Conservation (phyloP, 192 early-diverging fungal species). For the Podila epicladia region DNA sequence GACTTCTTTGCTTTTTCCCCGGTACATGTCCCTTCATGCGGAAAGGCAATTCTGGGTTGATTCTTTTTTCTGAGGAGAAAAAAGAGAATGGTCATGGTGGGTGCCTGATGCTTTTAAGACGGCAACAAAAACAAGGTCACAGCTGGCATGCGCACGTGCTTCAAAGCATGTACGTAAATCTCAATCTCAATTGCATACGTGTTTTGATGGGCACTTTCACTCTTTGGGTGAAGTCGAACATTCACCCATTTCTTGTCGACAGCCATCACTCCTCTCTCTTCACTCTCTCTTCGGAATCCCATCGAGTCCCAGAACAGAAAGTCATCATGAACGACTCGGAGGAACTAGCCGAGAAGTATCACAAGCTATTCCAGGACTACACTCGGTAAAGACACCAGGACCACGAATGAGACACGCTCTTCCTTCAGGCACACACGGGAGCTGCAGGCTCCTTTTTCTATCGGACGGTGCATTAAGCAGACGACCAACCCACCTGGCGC, state of each 20-base stretch:
- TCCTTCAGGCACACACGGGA: too few relatives aligned
- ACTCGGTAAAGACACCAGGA: slow-evolving; percentile 49
- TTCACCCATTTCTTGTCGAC: too few relatives aligned
- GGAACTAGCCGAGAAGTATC: slow-evolving; percentile 65
- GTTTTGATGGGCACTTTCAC: too few relatives aligned
- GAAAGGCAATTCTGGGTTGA: slow-evolving; percentile 46
- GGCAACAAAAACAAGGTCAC: too few relatives aligned
- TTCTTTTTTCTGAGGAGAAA: slow-evolving; percentile 43
- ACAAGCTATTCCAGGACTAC: slow-evolving; percentile 63
- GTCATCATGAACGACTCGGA: slow-evolving; percentile 54
- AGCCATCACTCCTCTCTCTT: background rate
- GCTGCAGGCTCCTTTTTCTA: background rate
- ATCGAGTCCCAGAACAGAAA: background rate
- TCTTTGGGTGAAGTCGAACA: too few relatives aligned
- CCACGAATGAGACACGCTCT: too few relatives aligned
- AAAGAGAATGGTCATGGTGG: too few relatives aligned
- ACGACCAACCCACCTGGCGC: background rate
- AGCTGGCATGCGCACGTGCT: too few relatives aligned
- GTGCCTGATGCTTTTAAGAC: too few relatives aligned
- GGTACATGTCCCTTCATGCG: slow-evolving; percentile 52
- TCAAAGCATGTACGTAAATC: too few relatives aligned
- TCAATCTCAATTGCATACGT: too few relatives aligned
- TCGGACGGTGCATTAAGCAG: background rate
- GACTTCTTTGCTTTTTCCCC: slow-evolving; percentile 21
- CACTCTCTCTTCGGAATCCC: background rate